Conservation (phyloP, 768 basidiomycete genomes). For the Podaxis sp. region DNA sequence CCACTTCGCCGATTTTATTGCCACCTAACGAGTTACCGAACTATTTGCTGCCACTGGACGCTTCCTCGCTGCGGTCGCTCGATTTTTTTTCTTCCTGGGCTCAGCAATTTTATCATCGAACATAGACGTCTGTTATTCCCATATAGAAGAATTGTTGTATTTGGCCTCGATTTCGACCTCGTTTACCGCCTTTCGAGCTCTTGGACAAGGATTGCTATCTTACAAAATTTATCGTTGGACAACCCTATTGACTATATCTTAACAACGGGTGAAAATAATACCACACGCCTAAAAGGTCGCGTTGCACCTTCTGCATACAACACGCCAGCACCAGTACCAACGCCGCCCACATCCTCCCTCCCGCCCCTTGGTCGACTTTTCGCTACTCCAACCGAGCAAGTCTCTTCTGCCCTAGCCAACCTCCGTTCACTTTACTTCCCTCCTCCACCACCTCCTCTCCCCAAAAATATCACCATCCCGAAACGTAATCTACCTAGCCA, state of each 20-base stretch:
- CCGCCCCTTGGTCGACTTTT: constrained; percentile 52
- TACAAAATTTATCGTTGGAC: constrained; percentile 4
- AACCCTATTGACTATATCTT: not conserved
- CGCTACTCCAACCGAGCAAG: constrained; percentile 33
- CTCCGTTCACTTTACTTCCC: constrained; percentile 48
- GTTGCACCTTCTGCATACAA: not conserved
- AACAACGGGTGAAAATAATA: constrained; percentile 17
- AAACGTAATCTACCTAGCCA: constrained; percentile 24
- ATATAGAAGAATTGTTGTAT: not conserved
- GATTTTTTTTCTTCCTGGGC: not conserved
- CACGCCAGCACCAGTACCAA: constrained; percentile 17
- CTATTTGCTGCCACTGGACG: not conserved
- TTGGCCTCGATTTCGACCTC: not conserved
- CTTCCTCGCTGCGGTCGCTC: not conserved
- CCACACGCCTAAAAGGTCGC: constrained; percentile 17
- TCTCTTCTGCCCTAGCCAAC: constrained; percentile 41
- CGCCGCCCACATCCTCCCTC: constrained; percentile 50
- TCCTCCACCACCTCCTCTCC: constrained; percentile 24
- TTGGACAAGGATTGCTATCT: constrained; percentile 2
- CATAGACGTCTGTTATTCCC: constrained; percentile 16
- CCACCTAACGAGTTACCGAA: not conserved
- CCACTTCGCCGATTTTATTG: constrained; percentile 4
- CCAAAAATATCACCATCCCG: constrained; percentile 27
- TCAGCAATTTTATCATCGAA: not conserved
- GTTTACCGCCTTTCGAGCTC: not conserved